Evolutionary conservation across 371 early-diverging fungal species (phyloP), one percentile per base, ranked within the genome.

Genomic region (Choanephora cucurbitarum): DNA sequence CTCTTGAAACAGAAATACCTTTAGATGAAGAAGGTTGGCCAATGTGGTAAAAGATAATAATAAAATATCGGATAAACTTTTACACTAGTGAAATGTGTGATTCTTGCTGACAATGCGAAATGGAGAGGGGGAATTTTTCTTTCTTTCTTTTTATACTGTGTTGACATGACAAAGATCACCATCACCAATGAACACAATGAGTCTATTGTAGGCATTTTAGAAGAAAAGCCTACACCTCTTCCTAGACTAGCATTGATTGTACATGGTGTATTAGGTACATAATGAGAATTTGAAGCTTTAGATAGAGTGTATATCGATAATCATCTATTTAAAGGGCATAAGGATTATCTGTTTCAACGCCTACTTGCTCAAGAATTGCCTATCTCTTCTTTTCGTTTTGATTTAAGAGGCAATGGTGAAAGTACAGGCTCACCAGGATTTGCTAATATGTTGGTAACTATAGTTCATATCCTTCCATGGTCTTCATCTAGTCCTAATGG

Each of bases 281-380:
- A n/a, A n/a, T n/a, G n/a, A n/a, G n/a, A n/a, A n/a, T n/a, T n/a
- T n/a, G n/a, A n/a, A n/a, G n/a, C n/a, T n/a, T n/a, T n/a, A n/a
- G n/a, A n/a, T n/a, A n/a, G 31, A 8, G 6, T 46, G 23, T 44
- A 46, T 15, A 33, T 2, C 2, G 23, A 19, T 23, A 19, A 2
- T 8, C 7, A 19, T 4, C 9, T 4, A 7, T 23, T 9, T 8
- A 7, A 40, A 80, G 85, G 85, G 7, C 85, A 85, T 60, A 85
- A 85, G 57, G 80, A 85, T 50, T 81, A 82, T 55, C 58, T 85
- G n/a, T 85, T 75, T 50, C 85, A 85, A 53, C 68, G 74, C n/a
- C 47, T 58, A n/a, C 56, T 85, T 22, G 79, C 83, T 22, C 61
- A 80, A 50, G 51, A 60, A 41, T 58, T 85, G 8, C 81, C 83